Conservation (phyloP, 257 asterid species). For the Handroanthus guayacan region DNA sequence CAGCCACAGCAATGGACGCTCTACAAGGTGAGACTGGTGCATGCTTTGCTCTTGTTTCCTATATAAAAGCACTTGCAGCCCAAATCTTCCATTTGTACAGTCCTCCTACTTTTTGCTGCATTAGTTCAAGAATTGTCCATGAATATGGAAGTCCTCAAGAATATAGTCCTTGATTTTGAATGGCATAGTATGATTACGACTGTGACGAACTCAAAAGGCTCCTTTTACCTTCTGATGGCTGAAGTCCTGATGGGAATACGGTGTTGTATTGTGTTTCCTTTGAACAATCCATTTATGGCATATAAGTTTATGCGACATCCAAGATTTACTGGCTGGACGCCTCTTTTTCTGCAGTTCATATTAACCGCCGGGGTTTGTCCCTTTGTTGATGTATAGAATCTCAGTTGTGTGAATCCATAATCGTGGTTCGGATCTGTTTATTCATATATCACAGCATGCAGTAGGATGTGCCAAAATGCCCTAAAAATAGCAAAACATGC, state of each 20-base stretch:
- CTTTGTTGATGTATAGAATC: background rate
- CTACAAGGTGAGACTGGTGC: conserved; percentile 61
- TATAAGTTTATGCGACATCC: background rate
- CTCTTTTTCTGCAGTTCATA: background rate
- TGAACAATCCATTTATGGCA: background rate
- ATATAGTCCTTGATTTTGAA: background rate
- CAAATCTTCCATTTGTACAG: background rate
- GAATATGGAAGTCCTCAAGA: background rate
- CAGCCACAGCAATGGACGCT: conserved; percentile 77
- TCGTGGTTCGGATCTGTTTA: background rate
- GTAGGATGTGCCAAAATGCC: background rate
- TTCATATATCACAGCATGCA: background rate
- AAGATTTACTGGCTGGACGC: background rate
- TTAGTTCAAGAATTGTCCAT: background rate
- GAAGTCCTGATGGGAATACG: background rate
- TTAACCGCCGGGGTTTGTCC: background rate
- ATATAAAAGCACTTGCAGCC: background rate
- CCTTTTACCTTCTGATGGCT: background rate
- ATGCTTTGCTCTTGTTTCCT: conserved; percentile 6
- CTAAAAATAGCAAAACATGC: background rate
- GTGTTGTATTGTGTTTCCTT: background rate
- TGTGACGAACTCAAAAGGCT: background rate
- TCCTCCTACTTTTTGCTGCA: background rate
- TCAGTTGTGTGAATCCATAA: background rate
- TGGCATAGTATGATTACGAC: background rate